Percentiles rank a stretch among this genome's conserved stretches.
Evolutionary conservation across 2,329 filamentous ascomycete species (phyloP).

Genomic region (Orbilia ellipsospora): DNA sequence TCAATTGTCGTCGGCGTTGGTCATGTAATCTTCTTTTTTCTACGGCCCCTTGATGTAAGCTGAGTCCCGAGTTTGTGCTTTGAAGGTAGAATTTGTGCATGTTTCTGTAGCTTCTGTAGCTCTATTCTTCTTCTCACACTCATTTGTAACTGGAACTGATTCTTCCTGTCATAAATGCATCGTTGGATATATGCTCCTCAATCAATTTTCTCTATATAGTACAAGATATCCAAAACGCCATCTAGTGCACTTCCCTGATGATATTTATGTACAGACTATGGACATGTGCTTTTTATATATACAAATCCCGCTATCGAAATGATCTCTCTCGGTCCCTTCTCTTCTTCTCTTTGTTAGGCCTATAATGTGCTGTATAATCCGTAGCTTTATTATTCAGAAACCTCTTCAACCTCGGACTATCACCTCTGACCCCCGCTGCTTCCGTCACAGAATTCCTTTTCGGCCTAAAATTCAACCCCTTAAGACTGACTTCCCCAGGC

Average conservation of each 20-base stretch:
- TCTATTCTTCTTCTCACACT: not conserved
- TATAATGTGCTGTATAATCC: constrained; percentile 42
- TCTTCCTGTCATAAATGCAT: not conserved
- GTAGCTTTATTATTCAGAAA: constrained; percentile 42
- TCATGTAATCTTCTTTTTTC: constrained; percentile 31
- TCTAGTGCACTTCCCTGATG: not conserved
- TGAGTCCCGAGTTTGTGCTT: constrained; percentile 17
- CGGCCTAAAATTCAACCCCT: constrained; percentile 21
- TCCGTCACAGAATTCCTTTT: constrained; percentile 28
- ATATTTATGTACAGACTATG: not conserved
- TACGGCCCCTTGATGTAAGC: constrained; percentile 30
- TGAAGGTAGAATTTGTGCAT: constrained; percentile 32
- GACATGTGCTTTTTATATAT: not conserved
- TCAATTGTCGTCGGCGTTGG: constrained; percentile 36
- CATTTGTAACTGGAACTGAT: not conserved
- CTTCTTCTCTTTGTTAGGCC: constrained; percentile 33
- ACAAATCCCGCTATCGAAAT: constrained; percentile 14
- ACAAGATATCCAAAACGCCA: not conserved
- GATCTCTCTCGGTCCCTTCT: constrained; percentile 1
- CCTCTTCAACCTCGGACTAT: constrained; percentile 8
- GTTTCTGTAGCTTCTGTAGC: not conserved
- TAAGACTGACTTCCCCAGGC: constrained; percentile 33
- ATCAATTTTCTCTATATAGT: not conserved
- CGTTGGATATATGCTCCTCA: constrained; percentile 1
- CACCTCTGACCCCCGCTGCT: not conserved